Percentiles rank a stretch among this genome's conserved stretches.
These are phyloP conservation scores for Trifolium dubium DNA, from an alignment of 306 rosid genomes.

Conservation along the genomic window DNA sequence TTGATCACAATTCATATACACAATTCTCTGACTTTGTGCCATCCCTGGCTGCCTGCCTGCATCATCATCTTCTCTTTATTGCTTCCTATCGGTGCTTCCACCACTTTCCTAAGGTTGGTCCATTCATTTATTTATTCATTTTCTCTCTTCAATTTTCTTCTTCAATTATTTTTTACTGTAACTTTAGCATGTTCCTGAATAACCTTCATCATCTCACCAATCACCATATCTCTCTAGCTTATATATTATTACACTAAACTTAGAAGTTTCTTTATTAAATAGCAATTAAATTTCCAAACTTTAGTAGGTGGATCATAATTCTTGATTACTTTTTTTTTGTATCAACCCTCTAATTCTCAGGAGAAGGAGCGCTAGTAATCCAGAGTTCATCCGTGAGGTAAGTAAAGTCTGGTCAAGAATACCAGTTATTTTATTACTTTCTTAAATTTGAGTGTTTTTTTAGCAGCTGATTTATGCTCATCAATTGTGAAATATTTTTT, in stretches of 20 bases:
- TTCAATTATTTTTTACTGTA: constrained; percentile 23
- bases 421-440: background rate
- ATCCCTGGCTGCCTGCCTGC: background rate
- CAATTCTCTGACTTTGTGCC: background rate
- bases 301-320: background rate
- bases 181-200: constrained; percentile 34
- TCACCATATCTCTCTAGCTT: constrained; percentile 2
- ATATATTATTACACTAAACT: constrained; percentile 3
- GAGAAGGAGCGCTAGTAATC: too few species aligned
- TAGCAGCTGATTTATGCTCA: constrained; percentile 8
- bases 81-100: background rate
- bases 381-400: too few species aligned
- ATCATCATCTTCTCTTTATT: background rate
- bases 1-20: background rate
- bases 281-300: background rate
- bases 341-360: constrained; percentile 9
- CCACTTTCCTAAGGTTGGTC: constrained; percentile 20
- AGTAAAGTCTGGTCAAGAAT: background rate
- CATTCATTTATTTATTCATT: background rate
- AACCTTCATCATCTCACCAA: constrained; percentile 7
- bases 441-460: background rate
- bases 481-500: background rate
- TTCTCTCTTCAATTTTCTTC: constrained; percentile 1
- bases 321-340: background rate
- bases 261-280: background rate